Evolutionary conservation across 164 flowering plant species (phyloP).

Genomic region (Macadamia tetraphylla): DNA sequence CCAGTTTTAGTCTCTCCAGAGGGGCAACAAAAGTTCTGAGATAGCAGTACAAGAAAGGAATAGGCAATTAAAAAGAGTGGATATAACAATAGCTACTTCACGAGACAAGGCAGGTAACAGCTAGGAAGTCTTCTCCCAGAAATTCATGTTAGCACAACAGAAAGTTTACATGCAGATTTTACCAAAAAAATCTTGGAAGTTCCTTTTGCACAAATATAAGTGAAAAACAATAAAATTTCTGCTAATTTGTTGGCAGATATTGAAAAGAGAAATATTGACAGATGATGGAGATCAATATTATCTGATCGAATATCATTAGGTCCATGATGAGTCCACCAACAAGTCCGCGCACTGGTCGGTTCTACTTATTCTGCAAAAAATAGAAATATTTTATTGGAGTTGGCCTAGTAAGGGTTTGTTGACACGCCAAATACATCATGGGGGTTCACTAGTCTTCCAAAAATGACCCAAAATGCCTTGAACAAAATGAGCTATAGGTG

Average conservation of each 20-base stretch:
- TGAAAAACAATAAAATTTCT: background rate
- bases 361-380: too few relatives aligned
- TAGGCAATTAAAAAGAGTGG: background rate
- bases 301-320: too few relatives aligned
- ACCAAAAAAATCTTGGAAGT: background rate
- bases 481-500: too few relatives aligned
- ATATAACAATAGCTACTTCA: background rate
- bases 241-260: background rate
- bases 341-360: too few relatives aligned
- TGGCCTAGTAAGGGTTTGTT: too few relatives aligned
- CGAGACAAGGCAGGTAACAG: background rate
- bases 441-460: too few relatives aligned
- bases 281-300: too few relatives aligned
- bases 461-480: too few relatives aligned
- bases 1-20: conserved; percentile 91
- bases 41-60: conserved; percentile 5
- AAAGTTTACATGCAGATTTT: background rate
- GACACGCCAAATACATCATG: too few relatives aligned
- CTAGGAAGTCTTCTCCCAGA: background rate
- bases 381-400: too few relatives aligned
- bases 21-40: conserved; percentile 89
- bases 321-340: too few relatives aligned
- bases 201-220: background rate
- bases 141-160: background rate
- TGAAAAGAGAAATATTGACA: background rate